Evolutionary conservation across 352 stramenopile species (phyloP), one percentile per base, ranked within the genome.

Genomic region (Phytopythium boreale): DNA sequence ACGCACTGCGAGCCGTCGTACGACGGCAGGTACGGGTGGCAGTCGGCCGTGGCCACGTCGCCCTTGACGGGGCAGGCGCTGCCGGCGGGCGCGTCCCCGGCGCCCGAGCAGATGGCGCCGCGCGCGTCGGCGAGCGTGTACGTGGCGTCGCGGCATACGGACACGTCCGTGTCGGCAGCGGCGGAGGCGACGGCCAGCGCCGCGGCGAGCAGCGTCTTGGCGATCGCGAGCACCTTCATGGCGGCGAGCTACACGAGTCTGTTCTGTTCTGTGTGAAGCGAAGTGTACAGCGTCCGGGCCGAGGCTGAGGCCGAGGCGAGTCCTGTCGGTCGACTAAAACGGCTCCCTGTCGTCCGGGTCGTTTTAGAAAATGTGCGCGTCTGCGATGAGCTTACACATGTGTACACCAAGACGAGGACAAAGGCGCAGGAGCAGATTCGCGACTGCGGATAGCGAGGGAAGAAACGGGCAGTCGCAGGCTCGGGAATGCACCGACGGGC

Each of bases 101-200:
- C 59, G 6, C 61, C 53, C 2, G 68, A 69, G 46, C 66, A 77
- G 12, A 69, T n/a, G 7, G 44, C 46, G n/a, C 69, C 75, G 56
- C 59, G 51, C 14, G 53, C 41, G 27, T 67, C 61, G 9, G 53
- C 58, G 9, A 82, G 43, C 24, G 60, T 53, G 49, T 84, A 84
- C 31, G 76, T 84, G 37, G 76, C 76, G 47, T 84, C 76, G 20
- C 73, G 64, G 56, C 76, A 81, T 20, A 84, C 66, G 41, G 70
- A 81, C 46, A 84, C 71, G 36, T 77, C 64, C 43, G 68, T 27
- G 19, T 69, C 69, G 17, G 46, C 24, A 31, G 53, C 17, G 39
- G 64, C 57, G 31, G 53, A 44, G 1, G 53, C 64, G 53, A 67
- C 52, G 26, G 65, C 65, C n/a, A 72, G 36, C 10, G 68, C 69